Conservation (phyloP, 2,329 filamentous ascomycete genomes). For the Fusarium sp. region DNA sequence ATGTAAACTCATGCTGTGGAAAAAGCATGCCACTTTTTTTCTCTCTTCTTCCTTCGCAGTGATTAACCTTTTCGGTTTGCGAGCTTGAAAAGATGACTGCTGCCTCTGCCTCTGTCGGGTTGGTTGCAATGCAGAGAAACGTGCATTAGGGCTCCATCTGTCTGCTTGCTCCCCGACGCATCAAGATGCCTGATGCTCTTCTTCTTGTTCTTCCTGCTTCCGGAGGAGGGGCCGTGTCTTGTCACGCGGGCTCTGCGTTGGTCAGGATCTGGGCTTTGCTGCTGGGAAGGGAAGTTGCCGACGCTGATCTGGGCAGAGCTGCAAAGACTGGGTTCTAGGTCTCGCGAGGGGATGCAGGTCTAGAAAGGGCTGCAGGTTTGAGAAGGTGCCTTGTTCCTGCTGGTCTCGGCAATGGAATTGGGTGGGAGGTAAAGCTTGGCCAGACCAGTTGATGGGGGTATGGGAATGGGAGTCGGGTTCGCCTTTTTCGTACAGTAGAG, state of each 20-base stretch:
- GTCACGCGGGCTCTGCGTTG: constrained; percentile 8
- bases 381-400: not conserved
- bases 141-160: constrained; percentile 6
- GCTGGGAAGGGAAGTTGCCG: constrained; percentile 29
- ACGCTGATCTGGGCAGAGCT: not conserved
- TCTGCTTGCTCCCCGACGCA: not conserved
- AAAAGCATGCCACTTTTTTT: constrained; percentile 1
- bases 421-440: not conserved
- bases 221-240: not conserved
- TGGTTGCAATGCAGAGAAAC: not conserved
- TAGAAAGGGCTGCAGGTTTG: constrained; percentile 6
- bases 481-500: not conserved
- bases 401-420: not conserved
- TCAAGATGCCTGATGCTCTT: not conserved
- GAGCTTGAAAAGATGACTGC: not conserved
- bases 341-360: constrained; percentile 5
- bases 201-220: not conserved
- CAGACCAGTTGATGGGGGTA: not conserved
- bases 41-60: not conserved
- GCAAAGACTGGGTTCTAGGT: not conserved
- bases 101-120: not conserved
- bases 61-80: not conserved
- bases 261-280: not conserved
- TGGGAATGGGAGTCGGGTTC: not conserved
- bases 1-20: not conserved